phyloP scores from a whole-genome alignment of 306 rosid species.

The Astragalus membranaceus region DNA sequence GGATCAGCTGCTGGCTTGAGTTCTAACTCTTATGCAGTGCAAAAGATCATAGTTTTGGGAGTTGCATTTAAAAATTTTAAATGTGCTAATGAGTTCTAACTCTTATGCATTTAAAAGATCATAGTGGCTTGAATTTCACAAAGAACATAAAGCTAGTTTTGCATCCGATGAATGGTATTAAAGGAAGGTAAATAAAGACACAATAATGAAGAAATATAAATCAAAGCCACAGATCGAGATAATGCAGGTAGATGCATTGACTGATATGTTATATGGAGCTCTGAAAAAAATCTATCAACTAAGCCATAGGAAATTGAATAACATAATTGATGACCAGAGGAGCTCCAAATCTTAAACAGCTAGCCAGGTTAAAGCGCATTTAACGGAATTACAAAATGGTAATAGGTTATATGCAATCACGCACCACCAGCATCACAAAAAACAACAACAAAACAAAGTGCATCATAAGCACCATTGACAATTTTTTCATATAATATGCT shows the following conservation, averaged over 20 bases:
- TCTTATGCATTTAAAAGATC: too few species aligned
- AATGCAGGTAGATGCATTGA: not conserved
- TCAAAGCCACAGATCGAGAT: conserved; percentile 5
- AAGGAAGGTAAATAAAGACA: not conserved
- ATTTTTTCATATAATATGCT: not conserved
- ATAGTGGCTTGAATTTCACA: not conserved
- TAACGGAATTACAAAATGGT: not conserved
- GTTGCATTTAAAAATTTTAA: not conserved
- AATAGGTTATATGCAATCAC: not conserved
- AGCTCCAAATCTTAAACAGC: conserved; percentile 9
- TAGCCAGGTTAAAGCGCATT: not conserved
- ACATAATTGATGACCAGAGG: not conserved
- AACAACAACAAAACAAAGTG: not conserved
- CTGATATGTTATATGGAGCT: not conserved
- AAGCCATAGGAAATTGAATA: not conserved
- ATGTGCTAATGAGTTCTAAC: not conserved
- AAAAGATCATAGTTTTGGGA: not conserved
- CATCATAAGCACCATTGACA: not conserved
- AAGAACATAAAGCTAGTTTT: not conserved
- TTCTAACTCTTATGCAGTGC: conserved; percentile 2
- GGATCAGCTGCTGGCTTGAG: not conserved
- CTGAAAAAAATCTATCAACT: conserved; percentile 11
- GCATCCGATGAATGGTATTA: not conserved
- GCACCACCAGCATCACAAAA: not conserved
- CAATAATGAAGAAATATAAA: not conserved